phyloP scores from a whole-genome alignment of 2,329 filamentous ascomycete species.

The Fusarium sp. region DNA sequence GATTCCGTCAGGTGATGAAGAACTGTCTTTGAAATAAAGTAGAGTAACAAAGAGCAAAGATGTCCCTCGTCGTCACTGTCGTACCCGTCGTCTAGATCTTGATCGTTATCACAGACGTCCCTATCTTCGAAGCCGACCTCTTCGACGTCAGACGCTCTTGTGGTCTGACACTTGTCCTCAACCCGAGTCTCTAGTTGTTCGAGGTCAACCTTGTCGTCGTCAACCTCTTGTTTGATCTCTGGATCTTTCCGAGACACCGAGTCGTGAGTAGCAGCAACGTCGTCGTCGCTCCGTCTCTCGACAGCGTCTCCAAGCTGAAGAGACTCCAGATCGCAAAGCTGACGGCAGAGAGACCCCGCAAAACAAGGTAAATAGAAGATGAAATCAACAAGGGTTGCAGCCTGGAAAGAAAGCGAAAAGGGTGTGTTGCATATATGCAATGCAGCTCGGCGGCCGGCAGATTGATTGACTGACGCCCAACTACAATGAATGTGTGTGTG shows the following conservation, averaged over 20 bases:
- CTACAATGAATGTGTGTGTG: conserved; percentile 1
- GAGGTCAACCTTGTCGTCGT: neutral
- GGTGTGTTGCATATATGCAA: conserved; percentile 30
- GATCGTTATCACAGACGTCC: neutral
- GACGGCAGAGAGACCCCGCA: neutral
- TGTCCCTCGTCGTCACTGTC: conserved; percentile 36
- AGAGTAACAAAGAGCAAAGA: conserved; percentile 37
- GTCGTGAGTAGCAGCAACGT: conserved; percentile 32
- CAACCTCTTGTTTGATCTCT: conserved; percentile 10
- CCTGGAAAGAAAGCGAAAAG: neutral
- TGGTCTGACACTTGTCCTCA: neutral
- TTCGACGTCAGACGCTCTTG: neutral
- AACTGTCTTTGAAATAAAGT: conserved; percentile 38
- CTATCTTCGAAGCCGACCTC: neutral
- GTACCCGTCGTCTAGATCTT: conserved; percentile 16
- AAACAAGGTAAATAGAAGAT: neutral
- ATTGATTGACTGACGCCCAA: conserved; percentile 2
- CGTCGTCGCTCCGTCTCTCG: conserved; percentile 21
- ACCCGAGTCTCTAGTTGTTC: conserved; percentile 6
- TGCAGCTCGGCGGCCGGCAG: conserved; percentile 22
- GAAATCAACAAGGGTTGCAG: neutral
- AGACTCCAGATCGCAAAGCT: conserved; percentile 26
- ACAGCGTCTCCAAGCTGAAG: conserved; percentile 23
- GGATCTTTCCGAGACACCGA: conserved; percentile 13
- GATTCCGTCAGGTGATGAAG: conserved; percentile 22